phyloP scores from a whole-genome alignment of 768 basidiomycete species.

The Xanthoconium purpureum region DNA sequence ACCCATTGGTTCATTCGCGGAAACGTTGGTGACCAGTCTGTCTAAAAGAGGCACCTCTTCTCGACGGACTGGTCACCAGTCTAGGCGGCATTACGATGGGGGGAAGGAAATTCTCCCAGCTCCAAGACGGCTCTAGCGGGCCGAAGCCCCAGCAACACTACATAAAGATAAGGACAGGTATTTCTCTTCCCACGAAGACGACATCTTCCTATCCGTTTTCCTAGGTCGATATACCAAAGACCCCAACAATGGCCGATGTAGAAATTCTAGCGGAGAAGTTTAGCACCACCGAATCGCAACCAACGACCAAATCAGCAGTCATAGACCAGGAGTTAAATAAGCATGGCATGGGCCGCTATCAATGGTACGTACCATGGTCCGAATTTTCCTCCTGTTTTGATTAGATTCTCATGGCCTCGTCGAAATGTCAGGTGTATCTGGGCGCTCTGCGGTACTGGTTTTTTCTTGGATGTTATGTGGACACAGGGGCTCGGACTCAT shows the following conservation, averaged over 20 bases:
- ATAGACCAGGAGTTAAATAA: constrained; percentile 13
- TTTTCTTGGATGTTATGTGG: constrained; percentile 14
- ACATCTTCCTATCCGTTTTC: background rate
- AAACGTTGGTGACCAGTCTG: too few species aligned
- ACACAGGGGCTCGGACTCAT: background rate
- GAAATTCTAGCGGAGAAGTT: background rate
- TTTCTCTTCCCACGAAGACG: too few species aligned
- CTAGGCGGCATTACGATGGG: background rate
- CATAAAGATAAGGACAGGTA: too few species aligned
- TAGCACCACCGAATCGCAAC: background rate
- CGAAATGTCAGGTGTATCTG: constrained; percentile 11
- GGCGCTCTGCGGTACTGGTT: constrained; percentile 11
- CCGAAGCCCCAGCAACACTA: background rate
- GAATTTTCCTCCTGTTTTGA: background rate
- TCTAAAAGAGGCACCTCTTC: too few species aligned
- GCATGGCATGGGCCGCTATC: constrained; percentile 15
- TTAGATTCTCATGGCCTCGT: background rate
- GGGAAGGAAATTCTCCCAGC: background rate
- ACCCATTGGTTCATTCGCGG: too few species aligned
- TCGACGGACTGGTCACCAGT: too few species aligned
- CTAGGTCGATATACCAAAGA: background rate
- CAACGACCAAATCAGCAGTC: constrained; percentile 6
- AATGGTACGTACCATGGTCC: constrained; percentile 5
- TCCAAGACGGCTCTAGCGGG: too few species aligned
- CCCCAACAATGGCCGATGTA: background rate